Base-by-base conservation (phyloP, 148 eudicot genomes). In the Vaccinium macrocarpon region DNA sequence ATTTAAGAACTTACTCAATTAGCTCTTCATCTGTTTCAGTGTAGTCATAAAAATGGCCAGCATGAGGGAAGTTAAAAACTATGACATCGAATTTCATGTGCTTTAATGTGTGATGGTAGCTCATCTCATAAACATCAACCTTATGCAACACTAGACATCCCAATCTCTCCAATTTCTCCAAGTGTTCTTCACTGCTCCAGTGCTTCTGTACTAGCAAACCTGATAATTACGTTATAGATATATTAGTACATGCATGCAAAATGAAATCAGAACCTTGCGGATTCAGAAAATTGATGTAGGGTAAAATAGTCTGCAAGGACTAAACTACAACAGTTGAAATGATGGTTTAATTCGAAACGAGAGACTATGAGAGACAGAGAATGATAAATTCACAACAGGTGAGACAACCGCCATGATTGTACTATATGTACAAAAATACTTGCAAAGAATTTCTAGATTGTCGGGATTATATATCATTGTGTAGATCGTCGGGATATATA, bases 1-100 rank as follows among this genome's bases (percentile, higher is more conserved):
- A 25, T 4, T 68, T 35, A 11, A 23, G 8, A 32, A 32, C 76
- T 82, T 73, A 72, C 61, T 53, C 48, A 9, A 38, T 32, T 12
- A 73, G 61, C 51, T 21, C 56, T 50, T 77, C 80, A n/a, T 77
- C 80, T 71, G 32, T 55, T 73, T 82, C 84, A 18, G 51, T 13
- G 57, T 75, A 78, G 6, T 55, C 25, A 19, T 50, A 10, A 59
- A 68, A 77, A 48, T 81, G 83, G 2, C 89, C 89, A 11, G 87
- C 89, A 72, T 76, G 82, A 7, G 87, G 89, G 52, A 89, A 87
- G 76, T 87, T 89, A 64, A 76, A 89, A 71, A 89, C 49, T 7
- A 87, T 86, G 6, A 80, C 38, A 56, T 89, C 81, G 27, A 89
- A 89, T 70, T 81, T 78, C 79, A 11, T 73, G 27, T 25, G 4